phyloP scores from a whole-genome alignment of 2,329 filamentous ascomycete genomes.

The Emergomyces africanus region DNA sequence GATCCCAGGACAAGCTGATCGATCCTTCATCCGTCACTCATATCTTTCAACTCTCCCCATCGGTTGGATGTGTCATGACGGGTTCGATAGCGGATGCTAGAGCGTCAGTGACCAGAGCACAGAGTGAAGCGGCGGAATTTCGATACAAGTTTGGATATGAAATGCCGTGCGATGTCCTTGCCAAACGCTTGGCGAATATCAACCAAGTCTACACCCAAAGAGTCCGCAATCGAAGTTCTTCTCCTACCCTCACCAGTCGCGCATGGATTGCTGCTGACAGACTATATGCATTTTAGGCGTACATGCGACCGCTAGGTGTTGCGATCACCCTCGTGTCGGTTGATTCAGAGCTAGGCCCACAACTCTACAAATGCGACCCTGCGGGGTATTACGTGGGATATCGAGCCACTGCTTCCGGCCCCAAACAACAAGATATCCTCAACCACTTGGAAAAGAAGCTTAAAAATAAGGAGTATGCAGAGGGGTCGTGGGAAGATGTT shows the following conservation, averaged over 20 bases:
- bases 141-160: slow-evolving; percentile 98
- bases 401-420: slow-evolving; percentile 93
- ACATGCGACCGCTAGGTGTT: slow-evolving; percentile 96
- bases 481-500: slow-evolving; percentile 92
- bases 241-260: not conserved
- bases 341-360: slow-evolving; percentile 81
- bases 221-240: slow-evolving; percentile 39
- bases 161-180: slow-evolving; percentile 95
- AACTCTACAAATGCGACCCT: slow-evolving; percentile 97
- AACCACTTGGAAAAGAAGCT: slow-evolving; percentile 99
- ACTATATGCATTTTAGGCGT: slow-evolving; percentile 47
- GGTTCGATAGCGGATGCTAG: slow-evolving; percentile 96
- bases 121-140: slow-evolving; percentile 94
- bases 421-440: slow-evolving; percentile 96
- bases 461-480: slow-evolving; percentile 93
- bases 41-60: slow-evolving; percentile 92
- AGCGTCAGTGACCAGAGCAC: slow-evolving; percentile 81
- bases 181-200: slow-evolving; percentile 96
- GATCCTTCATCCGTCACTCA: slow-evolving; percentile 94
- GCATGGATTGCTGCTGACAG: slow-evolving; percentile 2
- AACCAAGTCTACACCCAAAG: slow-evolving; percentile 98
- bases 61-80: slow-evolving; percentile 96
- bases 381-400: slow-evolving; percentile 97
- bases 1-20: slow-evolving; percentile 84
- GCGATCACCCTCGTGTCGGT: slow-evolving; percentile 90